A percentile compares a stretch with the other conserved stretches of the same genome.
phyloP scores from a whole-genome alignment of 202 grass and related monocot genomes.

The Hordeum pubiflorum region DNA sequence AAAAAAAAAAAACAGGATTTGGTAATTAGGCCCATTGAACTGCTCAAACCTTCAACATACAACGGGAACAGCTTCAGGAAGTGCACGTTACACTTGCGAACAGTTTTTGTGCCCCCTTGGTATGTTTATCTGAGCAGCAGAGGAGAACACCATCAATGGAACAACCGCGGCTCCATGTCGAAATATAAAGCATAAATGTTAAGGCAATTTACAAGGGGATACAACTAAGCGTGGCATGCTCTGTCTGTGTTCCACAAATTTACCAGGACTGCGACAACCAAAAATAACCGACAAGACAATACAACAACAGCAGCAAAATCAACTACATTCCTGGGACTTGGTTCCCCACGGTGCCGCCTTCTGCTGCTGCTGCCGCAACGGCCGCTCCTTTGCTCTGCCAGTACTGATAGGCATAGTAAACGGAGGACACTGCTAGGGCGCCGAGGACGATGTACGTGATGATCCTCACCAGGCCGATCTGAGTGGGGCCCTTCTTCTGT shows the following conservation, averaged over 20 bases:
- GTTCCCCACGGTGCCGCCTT: conserved; percentile 13
- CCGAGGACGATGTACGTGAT: conserved; percentile 48
- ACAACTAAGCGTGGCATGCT: background rate
- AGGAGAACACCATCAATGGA: background rate
- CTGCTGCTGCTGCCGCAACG: background rate
- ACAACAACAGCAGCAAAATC: conserved; percentile 26
- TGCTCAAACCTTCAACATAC: too few relatives aligned
- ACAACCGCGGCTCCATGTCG: background rate
- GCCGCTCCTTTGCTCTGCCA: conserved; percentile 28
- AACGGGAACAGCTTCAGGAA: too few relatives aligned
- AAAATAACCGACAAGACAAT: conserved; percentile 26
- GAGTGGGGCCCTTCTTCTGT: conserved; percentile 59
- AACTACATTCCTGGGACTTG: background rate
- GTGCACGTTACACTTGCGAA: too few relatives aligned
- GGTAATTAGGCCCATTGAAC: too few relatives aligned
- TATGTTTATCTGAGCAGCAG: background rate
- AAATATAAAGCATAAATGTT: conserved; percentile 1
- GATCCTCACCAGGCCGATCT: conserved; percentile 38
- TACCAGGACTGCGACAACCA: background rate
- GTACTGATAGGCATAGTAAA: conserved; percentile 59
- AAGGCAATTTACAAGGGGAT: conserved; percentile 4
- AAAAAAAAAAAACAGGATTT: too few relatives aligned
- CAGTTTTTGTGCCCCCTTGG: too few relatives aligned
- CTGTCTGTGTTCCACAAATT: conserved; percentile 1
- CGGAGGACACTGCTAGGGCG: conserved; percentile 34